Evolutionary conservation across 2,329 filamentous ascomycete genomes (phyloP), one percentile per base, ranked within the genome.

Genomic region (Elsinoe perseae): DNA sequence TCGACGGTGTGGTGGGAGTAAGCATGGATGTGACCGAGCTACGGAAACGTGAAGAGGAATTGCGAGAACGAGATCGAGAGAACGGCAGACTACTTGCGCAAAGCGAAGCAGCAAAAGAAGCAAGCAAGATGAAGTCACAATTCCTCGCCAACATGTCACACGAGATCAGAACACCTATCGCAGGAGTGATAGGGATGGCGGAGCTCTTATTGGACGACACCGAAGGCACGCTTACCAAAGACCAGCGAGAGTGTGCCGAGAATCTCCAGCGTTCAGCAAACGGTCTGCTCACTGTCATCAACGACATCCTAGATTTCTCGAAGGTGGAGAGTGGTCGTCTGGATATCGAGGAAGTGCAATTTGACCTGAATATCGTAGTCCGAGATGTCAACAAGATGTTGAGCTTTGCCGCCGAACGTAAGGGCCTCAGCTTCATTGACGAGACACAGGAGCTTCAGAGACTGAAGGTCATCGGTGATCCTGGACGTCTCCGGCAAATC

Each of bases 361-460:
- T 91, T 63, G 88, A 84, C 25, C 74, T 90, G 1, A 84, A 83
- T 0, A 76, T 88, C 1, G 82, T 89, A 10, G 80, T 91, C 5
- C 79, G 84, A 46, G 89, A 95, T 66, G 87, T 93, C 18, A 86
- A 83, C 54, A 89, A 90, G 67, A 93, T 95, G 88, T 80, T 95
- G 62, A 83, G 86, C 40, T 95, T 95, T 63, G 89, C 87, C 1
- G 89, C 91, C 1, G 81, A 87, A 63, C 81, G 87, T 28, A 89
- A 95, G 65, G 86, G 87, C 40, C 75, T 95, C 3, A 82, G 81
- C 7, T 91, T 90, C 65, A 76, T 80, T 36, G 80, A 85, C 44
- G 80, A 89, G 54, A 78, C 82, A 5, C 73, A 77, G 1, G 79
- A 83, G 42, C 80, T 87, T 6, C 79, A 80, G 50, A 77, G 77